Evolutionary conservation across 2,329 filamentous ascomycete genomes (phyloP), one percentile per base, ranked within the genome.

Genomic region (Colletotrichum sp.): DNA sequence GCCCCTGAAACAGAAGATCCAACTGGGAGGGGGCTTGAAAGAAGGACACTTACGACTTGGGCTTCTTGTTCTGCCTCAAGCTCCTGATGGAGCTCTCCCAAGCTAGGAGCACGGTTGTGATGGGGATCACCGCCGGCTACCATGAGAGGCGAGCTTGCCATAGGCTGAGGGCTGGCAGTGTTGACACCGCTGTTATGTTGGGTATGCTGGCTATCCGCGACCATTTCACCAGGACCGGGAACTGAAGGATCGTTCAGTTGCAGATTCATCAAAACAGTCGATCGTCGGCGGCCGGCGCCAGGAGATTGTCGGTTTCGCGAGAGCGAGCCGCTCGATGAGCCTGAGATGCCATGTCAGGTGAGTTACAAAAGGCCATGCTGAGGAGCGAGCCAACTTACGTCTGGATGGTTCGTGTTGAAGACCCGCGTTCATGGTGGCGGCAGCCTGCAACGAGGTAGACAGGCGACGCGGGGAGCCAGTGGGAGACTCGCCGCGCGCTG

Each of bases 41-140:
- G 21, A 32, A 30, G 9, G 21, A 59, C 18, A 85, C 90, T 67
- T 86, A 94, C 92, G 78, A 96, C 94, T 84, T 95, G 94, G 28
- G 92, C 93, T 81, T 96, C 94, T 82, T 95, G 94, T 85, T 96
- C 94, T 69, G 92, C 94, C 83, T 96, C 94, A 3, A 96, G 88
- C 84, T 95, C 93, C 82, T 96, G 94, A 79, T 96, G 94, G 57
- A 96, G 90, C 83, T 95, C 94, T 21, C 94, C 94, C 77, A 96
- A 84, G 82, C 94, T 95, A 4, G 94, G 94, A 1, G 93, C 86
- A 65, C 94, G 89, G 78, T 92, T 90, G 80, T 94, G 93, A 79
- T 92, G 89, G 18, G 92, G 90, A 79, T 92, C 91, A 55, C 72
- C 71, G 24, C 72, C 49, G 39, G 85, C 82, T 55, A 80, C 79